Conservation (phyloP, 495 filamentous ascomycete genomes). For the Tuber borchii region DNA sequence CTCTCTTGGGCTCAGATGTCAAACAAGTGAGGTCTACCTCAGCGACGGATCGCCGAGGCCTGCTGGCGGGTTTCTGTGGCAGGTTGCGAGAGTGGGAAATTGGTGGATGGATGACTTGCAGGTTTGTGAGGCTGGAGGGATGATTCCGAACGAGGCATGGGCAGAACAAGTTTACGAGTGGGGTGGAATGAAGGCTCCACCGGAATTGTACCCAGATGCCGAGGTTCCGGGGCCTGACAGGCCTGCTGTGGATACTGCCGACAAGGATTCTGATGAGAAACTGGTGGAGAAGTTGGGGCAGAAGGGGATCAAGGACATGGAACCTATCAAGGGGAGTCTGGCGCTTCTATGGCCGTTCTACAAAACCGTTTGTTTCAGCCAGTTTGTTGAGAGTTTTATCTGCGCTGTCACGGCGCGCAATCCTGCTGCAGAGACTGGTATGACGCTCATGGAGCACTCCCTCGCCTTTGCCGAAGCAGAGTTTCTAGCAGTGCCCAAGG, state of each 20-base stretch:
- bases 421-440: slow-evolving; percentile 77
- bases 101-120: slow-evolving; percentile 35
- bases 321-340: slow-evolving; percentile 61
- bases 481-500: slow-evolving; percentile 44
- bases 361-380: slow-evolving; percentile 68
- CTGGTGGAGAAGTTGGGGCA: slow-evolving; percentile 48
- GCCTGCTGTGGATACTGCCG: slow-evolving; percentile 52
- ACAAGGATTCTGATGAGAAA: slow-evolving; percentile 59
- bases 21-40: slow-evolving; percentile 51
- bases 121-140: slow-evolving; percentile 33
- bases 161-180: slow-evolving; percentile 23
- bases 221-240: neutral
- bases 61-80: slow-evolving; percentile 32
- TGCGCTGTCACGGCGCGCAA: slow-evolving; percentile 83
- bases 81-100: slow-evolving; percentile 28
- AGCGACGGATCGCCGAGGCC: neutral
- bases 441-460: slow-evolving; percentile 95
- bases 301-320: slow-evolving; percentile 46
- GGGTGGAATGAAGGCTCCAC: slow-evolving; percentile 24
- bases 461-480: slow-evolving; percentile 95
- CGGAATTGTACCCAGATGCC: neutral
- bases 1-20: slow-evolving; percentile 82
- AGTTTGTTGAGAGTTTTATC: slow-evolving; percentile 79
- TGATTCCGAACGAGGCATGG: slow-evolving; percentile 37
- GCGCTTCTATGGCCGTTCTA: slow-evolving; percentile 85